Evolutionary conservation across 305 asterid genomes (phyloP).

Genomic region (Solanum hybrid): DNA sequence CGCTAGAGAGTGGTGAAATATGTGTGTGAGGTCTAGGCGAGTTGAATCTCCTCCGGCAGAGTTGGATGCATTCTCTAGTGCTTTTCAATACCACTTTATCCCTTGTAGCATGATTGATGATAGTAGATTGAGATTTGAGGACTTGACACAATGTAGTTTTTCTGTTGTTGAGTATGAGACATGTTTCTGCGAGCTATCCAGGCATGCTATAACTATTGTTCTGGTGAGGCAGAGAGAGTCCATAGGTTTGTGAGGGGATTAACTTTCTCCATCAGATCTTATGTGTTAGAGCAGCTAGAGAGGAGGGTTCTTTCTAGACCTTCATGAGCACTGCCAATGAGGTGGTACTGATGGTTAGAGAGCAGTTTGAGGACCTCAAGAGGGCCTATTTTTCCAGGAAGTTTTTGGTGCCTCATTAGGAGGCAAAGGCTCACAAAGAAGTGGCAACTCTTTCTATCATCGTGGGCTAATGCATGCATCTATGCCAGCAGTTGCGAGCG

Average conservation of each 20-base stretch:
- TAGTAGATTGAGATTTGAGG: background rate
- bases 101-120: background rate
- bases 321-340: background rate
- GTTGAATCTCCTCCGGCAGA: background rate
- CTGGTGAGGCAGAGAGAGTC: background rate
- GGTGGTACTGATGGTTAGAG: background rate
- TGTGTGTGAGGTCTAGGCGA: background rate
- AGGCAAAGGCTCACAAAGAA: background rate
- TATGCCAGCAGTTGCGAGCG: background rate
- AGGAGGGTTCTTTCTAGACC: background rate
- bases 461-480: background rate
- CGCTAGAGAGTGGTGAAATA: background rate
- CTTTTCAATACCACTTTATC: background rate
- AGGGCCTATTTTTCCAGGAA: background rate
- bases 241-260: background rate
- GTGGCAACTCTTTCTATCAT: background rate
- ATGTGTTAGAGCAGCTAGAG: no score
- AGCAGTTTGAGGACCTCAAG: background rate
- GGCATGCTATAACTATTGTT: background rate
- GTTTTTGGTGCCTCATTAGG: background rate
- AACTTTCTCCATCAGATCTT: background rate
- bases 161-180: background rate
- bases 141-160: background rate
- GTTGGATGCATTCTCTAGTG: background rate
- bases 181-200: background rate